phyloP scores from a whole-genome alignment of 2,329 filamentous ascomycete species.

The Pezicula rhizophila region DNA sequence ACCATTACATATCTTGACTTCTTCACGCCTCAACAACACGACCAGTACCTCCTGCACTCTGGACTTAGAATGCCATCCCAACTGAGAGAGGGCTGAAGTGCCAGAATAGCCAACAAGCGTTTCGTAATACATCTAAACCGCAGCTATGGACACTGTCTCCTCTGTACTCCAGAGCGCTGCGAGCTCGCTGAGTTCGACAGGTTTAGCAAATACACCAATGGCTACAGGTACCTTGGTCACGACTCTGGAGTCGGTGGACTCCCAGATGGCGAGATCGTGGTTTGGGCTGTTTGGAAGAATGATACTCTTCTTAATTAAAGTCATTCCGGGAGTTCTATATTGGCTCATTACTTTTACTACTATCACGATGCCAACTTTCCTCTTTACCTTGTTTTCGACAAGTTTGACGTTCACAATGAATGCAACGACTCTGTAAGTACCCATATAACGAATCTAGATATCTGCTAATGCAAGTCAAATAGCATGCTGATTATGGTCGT shows the following conservation, averaged over 20 bases:
- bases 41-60: too few relatives aligned
- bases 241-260: slow-evolving; percentile 26
- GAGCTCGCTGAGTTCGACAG: slow-evolving; percentile 17
- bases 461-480: slow-evolving; percentile 11
- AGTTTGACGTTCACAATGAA: slow-evolving; percentile 98
- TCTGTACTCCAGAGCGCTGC: slow-evolving; percentile 14
- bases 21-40: too few relatives aligned
- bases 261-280: slow-evolving; percentile 43
- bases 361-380: slow-evolving; percentile 80
- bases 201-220: slow-evolving; percentile 9
- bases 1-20: too few relatives aligned
- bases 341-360: slow-evolving; percentile 81
- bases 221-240: slow-evolving; percentile 12
- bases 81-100: slow-evolving; percentile 8
- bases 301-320: slow-evolving; percentile 48
- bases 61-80: slow-evolving; percentile 7
- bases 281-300: slow-evolving; percentile 50
- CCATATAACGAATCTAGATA: not conserved
- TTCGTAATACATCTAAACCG: slow-evolving; percentile 3
- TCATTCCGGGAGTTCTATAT: slow-evolving; percentile 58
- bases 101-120: slow-evolving; percentile 6
- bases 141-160: slow-evolving; percentile 12
- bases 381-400: slow-evolving; percentile 86
- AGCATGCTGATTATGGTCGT: slow-evolving; percentile 72
- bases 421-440: slow-evolving; percentile 79